phyloP scores from a whole-genome alignment of 2,329 filamentous ascomycete species.

The Macrophomina tecta region DNA sequence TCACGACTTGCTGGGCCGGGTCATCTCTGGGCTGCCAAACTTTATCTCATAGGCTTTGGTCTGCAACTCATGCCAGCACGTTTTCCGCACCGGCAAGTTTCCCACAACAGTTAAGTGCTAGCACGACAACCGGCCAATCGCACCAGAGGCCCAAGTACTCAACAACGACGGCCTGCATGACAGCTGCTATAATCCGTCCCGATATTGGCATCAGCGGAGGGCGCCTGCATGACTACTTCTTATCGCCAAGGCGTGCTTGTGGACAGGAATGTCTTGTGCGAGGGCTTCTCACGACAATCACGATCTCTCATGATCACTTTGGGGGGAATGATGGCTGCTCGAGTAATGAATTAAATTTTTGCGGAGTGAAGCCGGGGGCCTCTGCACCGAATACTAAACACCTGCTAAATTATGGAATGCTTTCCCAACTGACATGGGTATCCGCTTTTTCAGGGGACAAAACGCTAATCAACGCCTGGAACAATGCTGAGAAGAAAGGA shows the following conservation, averaged over 20 bases:
- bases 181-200: too few relatives aligned
- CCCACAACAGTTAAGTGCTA: too few relatives aligned
- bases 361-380: neutral
- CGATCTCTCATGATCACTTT: too few relatives aligned
- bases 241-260: too few relatives aligned
- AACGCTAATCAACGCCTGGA: constrained; percentile 4
- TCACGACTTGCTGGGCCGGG: neutral
- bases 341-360: neutral
- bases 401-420: constrained; percentile 1
- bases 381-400: neutral
- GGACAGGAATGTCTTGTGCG: too few relatives aligned
- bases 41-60: neutral
- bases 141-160: too few relatives aligned
- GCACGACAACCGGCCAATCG: too few relatives aligned
- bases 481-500: neutral
- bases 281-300: too few relatives aligned
- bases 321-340: neutral
- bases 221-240: too few relatives aligned
- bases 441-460: constrained; percentile 14
- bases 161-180: too few relatives aligned
- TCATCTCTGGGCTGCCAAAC: neutral
- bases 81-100: neutral
- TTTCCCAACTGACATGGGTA: constrained; percentile 6
- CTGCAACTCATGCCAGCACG: neutral
- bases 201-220: too few relatives aligned